Evolutionary conservation across 805 yeast genomes (phyloP).

Genomic region (Scheffersomyces lignosus): DNA sequence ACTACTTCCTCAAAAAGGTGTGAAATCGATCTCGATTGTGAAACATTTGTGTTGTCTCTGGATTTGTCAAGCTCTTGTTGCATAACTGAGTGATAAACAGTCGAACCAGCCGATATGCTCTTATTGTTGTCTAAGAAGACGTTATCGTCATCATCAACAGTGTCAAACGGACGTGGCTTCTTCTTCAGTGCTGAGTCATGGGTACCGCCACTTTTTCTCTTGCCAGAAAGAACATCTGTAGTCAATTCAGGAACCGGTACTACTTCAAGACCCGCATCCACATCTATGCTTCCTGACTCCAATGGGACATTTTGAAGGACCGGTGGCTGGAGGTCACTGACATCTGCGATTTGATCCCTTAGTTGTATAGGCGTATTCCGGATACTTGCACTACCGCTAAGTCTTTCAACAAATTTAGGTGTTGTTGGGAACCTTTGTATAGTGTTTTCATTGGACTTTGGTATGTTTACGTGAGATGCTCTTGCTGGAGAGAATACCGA

Average conservation of each 20-base stretch:
- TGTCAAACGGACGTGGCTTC: not conserved
- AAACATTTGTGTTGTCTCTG: slow-evolving; percentile 15
- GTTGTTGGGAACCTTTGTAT: slow-evolving; percentile 16
- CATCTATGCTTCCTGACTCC: too few relatives aligned
- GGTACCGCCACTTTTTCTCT: slow-evolving; percentile 1
- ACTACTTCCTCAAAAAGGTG: slow-evolving; percentile 32
- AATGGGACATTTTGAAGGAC: slow-evolving; percentile 12
- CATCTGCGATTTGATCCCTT: slow-evolving; percentile 24
- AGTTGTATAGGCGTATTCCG: slow-evolving; percentile 27
- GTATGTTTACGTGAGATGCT: slow-evolving; percentile 2
- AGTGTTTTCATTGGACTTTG: slow-evolving; percentile 9
- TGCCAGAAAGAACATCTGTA: not conserved
- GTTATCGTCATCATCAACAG: slow-evolving; percentile 25
- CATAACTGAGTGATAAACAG: slow-evolving; percentile 31
- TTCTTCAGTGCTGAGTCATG: not conserved
- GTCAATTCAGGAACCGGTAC: not conserved
- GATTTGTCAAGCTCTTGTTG: slow-evolving; percentile 9
- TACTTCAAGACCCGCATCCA: too few relatives aligned
- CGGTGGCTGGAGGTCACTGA: slow-evolving; percentile 32
- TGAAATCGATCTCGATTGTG: slow-evolving; percentile 30
- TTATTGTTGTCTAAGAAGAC: slow-evolving; percentile 31
- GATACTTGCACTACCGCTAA: slow-evolving; percentile 16
- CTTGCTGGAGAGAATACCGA: slow-evolving; percentile 19
- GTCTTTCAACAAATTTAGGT: slow-evolving; percentile 13
- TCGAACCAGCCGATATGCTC: slow-evolving; percentile 24